phyloP scores from a whole-genome alignment of 352 stramenopile species.

The Albugo laibachii region DNA sequence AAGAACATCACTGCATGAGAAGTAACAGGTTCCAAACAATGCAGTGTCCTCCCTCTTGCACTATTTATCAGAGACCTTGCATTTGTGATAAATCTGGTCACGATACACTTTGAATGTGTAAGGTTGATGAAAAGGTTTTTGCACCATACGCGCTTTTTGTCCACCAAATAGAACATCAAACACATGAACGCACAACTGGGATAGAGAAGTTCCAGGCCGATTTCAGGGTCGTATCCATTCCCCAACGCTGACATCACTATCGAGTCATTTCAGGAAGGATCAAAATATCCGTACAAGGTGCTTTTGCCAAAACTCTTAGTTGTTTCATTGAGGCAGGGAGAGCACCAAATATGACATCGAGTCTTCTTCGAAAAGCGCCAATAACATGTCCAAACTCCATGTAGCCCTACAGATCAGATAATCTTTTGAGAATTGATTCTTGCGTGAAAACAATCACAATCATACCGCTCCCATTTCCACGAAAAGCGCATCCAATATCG shows the following conservation, averaged over 20 bases:
- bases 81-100: too few relatives aligned
- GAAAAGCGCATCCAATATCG: constrained; percentile 62
- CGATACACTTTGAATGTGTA: too few relatives aligned
- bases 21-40: too few relatives aligned
- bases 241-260: not conserved
- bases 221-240: too few relatives aligned
- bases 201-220: too few relatives aligned
- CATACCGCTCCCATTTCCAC: constrained; percentile 74
- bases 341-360: constrained; percentile 52
- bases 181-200: too few relatives aligned
- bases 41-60: too few relatives aligned
- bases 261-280: not conserved
- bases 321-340: constrained; percentile 36
- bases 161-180: too few relatives aligned
- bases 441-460: constrained; percentile 1
- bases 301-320: constrained; percentile 34
- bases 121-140: too few relatives aligned
- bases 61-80: too few relatives aligned
- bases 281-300: constrained; percentile 45
- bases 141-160: too few relatives aligned
- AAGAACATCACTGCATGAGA: too few relatives aligned
- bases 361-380: constrained; percentile 32
- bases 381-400: constrained; percentile 80
- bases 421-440: not conserved
- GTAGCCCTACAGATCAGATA: constrained; percentile 29